Base-by-base conservation (phyloP, 2,329 filamentous ascomycete genomes). In the Daldinia sp. region DNA sequence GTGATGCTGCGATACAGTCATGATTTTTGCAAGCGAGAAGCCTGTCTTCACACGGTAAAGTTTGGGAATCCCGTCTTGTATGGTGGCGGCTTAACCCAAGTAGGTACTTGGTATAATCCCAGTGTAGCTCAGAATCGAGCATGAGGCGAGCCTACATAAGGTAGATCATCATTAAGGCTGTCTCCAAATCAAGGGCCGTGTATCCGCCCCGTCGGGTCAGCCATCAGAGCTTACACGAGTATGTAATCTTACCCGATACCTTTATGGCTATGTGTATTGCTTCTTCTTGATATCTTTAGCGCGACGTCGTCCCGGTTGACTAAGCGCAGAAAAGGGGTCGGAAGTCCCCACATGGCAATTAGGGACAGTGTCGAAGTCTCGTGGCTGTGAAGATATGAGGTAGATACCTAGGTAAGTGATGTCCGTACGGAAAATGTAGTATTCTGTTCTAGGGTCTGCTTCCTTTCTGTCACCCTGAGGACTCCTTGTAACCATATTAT, bases 121-220 rank as follows among this genome's bases (percentile, higher is more conserved):
- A 17, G 23, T 25, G 21, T n/a, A 37, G 30, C 15, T 7, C 25
- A 2, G 17, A 17, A 34, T 2, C 5, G 7, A 6, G 17, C 15
- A 35, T 23, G 25, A 19, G 6, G 27, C 49, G 49, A 58, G 54
- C n/a, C 29, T 51, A 39, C 58, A 58, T 63, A 55, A 58, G 54
- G 11, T 5, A 51, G 21, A 58, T 51, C 6, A 9, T 10, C 11
- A 25, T 19, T 32, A n/a, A 10, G 3, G 45, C 7, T 34, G 4
- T 30, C 29, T 43, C n/a, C 3, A 9, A 10, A 35, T 29, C 41
- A 41, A 32, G 48, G 30, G 1, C 11, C 3, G 11, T 4, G 21
- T 30, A 15, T 39, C 59, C 41, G 10, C 29, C 13, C 35, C 11
- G 19, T 45, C 43, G 41, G 41, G 41, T 25, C 25, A 15, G 13